Evolutionary conservation across 2,329 filamentous ascomycete genomes (phyloP).

Genomic region (Karstenula rhodostoma): DNA sequence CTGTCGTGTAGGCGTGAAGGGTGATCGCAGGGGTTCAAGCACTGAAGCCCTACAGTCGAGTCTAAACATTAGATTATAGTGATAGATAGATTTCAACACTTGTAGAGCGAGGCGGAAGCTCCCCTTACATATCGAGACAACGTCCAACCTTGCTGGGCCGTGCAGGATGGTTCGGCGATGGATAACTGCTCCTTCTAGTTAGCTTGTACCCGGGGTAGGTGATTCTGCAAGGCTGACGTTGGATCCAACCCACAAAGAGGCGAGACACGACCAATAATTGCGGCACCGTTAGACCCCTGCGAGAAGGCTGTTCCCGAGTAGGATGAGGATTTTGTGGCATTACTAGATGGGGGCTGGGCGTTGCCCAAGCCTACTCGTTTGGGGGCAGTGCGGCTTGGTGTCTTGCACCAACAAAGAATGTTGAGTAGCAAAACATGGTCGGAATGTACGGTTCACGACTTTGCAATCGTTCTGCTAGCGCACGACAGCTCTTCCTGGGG

Average conservation of each 20-base stretch:
- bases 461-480: neutral
- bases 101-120: neutral
- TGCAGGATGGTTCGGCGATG: constrained; percentile 10
- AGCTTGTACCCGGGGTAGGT: neutral
- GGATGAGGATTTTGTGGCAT: neutral
- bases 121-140: constrained; percentile 2
- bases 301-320: constrained; percentile 7
- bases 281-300: neutral
- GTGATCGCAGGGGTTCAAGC: constrained; percentile 6
- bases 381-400: neutral
- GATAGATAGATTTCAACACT: neutral
- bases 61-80: neutral
- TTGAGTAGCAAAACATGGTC: neutral
- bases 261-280: constrained; percentile 10
- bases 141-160: constrained; percentile 11
- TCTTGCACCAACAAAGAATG: neutral
- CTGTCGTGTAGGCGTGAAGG: neutral
- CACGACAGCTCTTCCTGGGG: neutral
- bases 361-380: neutral
- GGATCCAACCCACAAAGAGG: constrained; percentile 1
- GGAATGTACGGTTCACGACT: neutral
- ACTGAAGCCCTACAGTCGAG: neutral
- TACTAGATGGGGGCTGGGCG: constrained; percentile 5
- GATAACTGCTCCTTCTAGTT: constrained; percentile 4
- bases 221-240: constrained; percentile 19